Evolutionary conservation across 768 basidiomycete species (phyloP).

Genomic region (Xerocomus spinulosus): DNA sequence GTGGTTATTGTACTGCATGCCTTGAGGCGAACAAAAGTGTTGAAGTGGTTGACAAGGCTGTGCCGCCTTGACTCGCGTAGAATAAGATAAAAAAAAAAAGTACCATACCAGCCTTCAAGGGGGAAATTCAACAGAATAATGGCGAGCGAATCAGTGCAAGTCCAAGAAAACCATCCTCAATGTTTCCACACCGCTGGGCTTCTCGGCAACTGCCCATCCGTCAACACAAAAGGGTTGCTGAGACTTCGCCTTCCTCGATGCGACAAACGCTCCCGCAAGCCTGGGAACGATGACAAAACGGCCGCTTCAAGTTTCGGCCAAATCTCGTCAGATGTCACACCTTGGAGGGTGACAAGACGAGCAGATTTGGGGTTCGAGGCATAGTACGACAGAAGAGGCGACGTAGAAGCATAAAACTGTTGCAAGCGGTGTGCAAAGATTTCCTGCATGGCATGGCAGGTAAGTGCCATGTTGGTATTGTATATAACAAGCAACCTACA

Average conservation of each 20-base stretch:
- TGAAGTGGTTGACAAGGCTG: constrained; percentile 7
- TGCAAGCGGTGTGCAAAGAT: constrained; percentile 70
- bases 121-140: constrained; percentile 5
- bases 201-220: constrained; percentile 13
- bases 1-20: constrained; percentile 15
- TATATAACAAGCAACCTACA: constrained; percentile 41
- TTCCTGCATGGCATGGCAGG: constrained; percentile 45
- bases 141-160: not conserved
- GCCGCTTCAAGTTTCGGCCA: constrained; percentile 77
- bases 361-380: constrained; percentile 37
- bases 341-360: constrained; percentile 55
- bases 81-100: constrained; percentile 10
- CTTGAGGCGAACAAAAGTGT: constrained; percentile 23
- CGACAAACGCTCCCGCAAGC: constrained; percentile 47
- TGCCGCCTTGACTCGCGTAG: not conserved
- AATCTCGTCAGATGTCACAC: constrained; percentile 81
- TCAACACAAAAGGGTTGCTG: constrained; percentile 46
- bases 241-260: constrained; percentile 48
- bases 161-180: constrained; percentile 4
- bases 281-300: constrained; percentile 55
- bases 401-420: constrained; percentile 75
- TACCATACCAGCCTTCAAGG: not conserved
- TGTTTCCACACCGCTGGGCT: constrained; percentile 15
- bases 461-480: constrained; percentile 4
- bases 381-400: constrained; percentile 78